Evolutionary conservation across 495 filamentous ascomycete genomes (phyloP), one percentile per base, ranked within the genome.

Genomic region (Staphylotrichum longicolle): DNA sequence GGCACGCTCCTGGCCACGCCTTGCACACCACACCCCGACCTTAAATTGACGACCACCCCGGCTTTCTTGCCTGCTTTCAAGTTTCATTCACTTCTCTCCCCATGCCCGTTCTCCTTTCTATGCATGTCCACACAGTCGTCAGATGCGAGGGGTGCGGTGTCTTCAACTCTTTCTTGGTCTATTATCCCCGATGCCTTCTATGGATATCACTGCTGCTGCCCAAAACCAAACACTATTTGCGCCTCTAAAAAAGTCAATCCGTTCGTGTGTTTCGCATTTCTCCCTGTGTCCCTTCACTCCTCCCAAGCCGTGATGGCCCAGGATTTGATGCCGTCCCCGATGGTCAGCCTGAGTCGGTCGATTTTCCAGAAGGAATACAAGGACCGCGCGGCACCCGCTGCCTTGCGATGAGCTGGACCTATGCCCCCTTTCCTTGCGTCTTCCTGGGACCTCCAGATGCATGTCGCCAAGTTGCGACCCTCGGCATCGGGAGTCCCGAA

Each of bases 381-480:
- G 27, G 73, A 70, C 64, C 78, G 71, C 8, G 82, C 78, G 12
- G 80, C 77, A 12, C 72, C 72, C 3, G 76, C 79, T 44, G 82
- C 81, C 63, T 77, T 80, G 30, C 81, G 78, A 68, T 84, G 80
- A 48, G 78, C 81, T 46, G 77, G 78, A 4, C 90, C 89, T 12
- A 75, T 70, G 33, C 88, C 87, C 59, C 88, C 90, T 62, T 82
- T 78, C 65, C 78, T 80, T 34, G 90, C 88, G 74, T 93, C 89
- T 42, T 86, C 78, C 37, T 82, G 78, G 66, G 78, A 83, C 44
- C 88, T 79, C 90, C 90, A 93, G 62, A 93, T 68, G 70, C 88
- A 92, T 48, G 89, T 92, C 51, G 89, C 88, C 62, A 92, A 72
- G 72, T 93, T 92, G 67, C 80, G 77, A 32, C 82, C 78, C 39